Base-by-base conservation (phyloP, 139 green algal genomes). In the Micromonas commoda region DNA sequence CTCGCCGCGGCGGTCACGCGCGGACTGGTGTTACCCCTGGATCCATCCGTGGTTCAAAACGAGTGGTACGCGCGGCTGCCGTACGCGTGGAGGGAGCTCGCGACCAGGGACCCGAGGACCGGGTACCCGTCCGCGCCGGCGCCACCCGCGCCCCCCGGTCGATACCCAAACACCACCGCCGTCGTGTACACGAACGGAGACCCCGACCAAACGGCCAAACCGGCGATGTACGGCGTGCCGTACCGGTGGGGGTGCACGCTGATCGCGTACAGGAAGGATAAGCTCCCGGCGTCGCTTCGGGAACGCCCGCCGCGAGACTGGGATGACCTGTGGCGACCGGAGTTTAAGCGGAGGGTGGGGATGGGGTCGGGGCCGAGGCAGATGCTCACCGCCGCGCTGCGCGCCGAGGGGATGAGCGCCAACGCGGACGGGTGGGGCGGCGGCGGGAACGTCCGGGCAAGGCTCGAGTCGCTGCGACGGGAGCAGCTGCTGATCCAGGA, bases 241-340 rank as follows among this genome's bases (percentile, higher is more conserved):
- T 96, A 96, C 79, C 86, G 92, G 51, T 92, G 81, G 61, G 93
- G 93, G 6, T 90, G 78, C 66, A 88, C 84, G 6, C 76, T 96
- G 35, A 71, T 97, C 0, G 89, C 89, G 0, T 96, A 87, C 74
- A 68, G 79, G 54, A 65, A 72, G 24, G 78, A 90, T 65, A 83
- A 81, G 31, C 78, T 88, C 21, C 63, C 52, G 37, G 38, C 28
- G 20, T 31, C 52, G 0, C 29, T 78, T 0, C 13, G n/a, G n/a
- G n/a, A n/a, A n/a, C n/a, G 24, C 1, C 52, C 72, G 32, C 53
- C 53, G 32, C 38, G 24, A 1, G 72, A 78, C 33, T 78, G 72
- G 72, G 34, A 1, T 0, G 54, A 68, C n/a, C 26, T 78, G 23
- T 78, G 54, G n/a, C 39, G 38, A n/a, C 53, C 72, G 33, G 19